These are phyloP conservation scores for Diaporthe longicolla DNA, from an alignment of 2,329 filamentous ascomycete species.

Conservation along the genomic window DNA sequence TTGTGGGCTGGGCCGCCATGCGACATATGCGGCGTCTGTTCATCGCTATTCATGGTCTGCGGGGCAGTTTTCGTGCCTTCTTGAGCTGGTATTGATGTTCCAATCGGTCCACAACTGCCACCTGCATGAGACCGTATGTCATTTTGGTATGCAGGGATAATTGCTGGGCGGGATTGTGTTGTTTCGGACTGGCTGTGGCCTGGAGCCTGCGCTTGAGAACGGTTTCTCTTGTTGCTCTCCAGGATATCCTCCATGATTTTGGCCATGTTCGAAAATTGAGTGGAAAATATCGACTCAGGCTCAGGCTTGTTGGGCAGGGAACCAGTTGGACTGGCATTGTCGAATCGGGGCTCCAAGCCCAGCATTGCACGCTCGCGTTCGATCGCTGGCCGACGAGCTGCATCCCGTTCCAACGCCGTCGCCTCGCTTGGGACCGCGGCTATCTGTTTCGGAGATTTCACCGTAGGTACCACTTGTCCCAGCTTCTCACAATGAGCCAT, in stretches of 20 bases:
- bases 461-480: conserved; percentile 32
- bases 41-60: background rate
- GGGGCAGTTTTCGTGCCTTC: background rate
- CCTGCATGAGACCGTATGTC: background rate
- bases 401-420: background rate
- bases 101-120: background rate
- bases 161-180: background rate
- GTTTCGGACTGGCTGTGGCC: background rate
- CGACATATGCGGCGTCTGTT: background rate
- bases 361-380: conserved; percentile 17
- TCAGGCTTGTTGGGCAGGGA: conserved; percentile 1
- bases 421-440: background rate
- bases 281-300: conserved; percentile 30
- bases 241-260: conserved; percentile 32
- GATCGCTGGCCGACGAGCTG: conserved; percentile 2
- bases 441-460: conserved; percentile 8
- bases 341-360: conserved; percentile 22
- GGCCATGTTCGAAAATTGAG: conserved; percentile 29
- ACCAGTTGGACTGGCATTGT: background rate
- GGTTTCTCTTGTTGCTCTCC: conserved; percentile 27
- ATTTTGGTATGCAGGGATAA: background rate
- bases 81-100: background rate
- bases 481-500: conserved; percentile 23
- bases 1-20: background rate
- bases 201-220: background rate